Evolutionary conservation across 805 yeast species (phyloP).

Genomic region (Starmerella bombicola): DNA sequence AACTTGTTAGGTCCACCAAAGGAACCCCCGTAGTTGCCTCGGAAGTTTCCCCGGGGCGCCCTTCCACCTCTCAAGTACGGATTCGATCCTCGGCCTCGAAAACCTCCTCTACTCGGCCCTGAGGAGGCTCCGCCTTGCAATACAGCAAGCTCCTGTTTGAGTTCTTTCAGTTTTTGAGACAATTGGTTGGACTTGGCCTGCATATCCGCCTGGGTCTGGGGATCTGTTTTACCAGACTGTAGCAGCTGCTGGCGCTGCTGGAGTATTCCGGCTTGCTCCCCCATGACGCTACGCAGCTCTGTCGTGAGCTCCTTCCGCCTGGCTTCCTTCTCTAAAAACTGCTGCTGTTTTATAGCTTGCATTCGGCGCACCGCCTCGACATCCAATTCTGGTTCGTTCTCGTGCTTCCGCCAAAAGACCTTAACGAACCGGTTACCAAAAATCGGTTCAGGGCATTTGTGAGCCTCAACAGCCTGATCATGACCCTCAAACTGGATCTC

Average conservation of each 20-base stretch:
- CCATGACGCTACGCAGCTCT: constrained; percentile 28
- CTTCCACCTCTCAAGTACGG: constrained; percentile 11
- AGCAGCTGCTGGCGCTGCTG: constrained; percentile 31
- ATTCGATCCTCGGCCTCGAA: constrained; percentile 16
- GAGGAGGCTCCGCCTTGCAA: constrained; percentile 6
- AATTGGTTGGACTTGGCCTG: constrained; percentile 24
- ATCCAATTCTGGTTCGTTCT: constrained; percentile 27
- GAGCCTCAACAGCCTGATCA: constrained; percentile 34
- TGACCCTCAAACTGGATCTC: constrained; percentile 32
- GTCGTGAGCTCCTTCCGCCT: constrained; percentile 29
- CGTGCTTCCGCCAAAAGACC: constrained; percentile 32
- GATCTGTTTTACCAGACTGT: constrained; percentile 21
- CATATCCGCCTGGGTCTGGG: constrained; percentile 18
- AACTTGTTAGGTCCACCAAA: constrained; percentile 9
- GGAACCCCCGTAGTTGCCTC: constrained; percentile 24
- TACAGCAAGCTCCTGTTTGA: constrained; percentile 29
- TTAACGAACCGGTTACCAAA: constrained; percentile 40
- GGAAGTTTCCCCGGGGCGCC: constrained; percentile 17
- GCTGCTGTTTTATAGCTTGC: constrained; percentile 34
- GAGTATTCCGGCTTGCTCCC: constrained; percentile 30
- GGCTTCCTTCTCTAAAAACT: constrained; percentile 32
- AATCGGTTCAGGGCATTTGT: constrained; percentile 35
- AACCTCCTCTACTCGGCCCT: constrained; percentile 7
- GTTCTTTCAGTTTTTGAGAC: constrained; percentile 26
- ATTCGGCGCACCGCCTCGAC: constrained; percentile 30